Evolutionary conservation across 192 early-diverging fungal species (phyloP).

Genomic region (Dissophora globulifera): DNA sequence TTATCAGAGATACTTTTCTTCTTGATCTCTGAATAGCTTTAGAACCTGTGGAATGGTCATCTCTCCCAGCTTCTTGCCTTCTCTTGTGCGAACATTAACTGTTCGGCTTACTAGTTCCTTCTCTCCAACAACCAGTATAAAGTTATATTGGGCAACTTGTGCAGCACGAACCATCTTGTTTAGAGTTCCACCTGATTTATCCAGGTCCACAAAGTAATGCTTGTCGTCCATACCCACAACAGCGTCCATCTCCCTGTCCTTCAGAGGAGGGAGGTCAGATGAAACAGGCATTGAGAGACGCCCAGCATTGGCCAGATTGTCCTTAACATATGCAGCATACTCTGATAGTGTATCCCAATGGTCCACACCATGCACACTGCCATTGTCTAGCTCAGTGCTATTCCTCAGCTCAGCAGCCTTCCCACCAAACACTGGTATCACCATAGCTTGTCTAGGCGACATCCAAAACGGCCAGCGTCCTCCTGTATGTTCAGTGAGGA

Average conservation of each 20-base stretch:
- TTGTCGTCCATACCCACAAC: conserved; percentile 62
- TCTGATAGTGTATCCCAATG: conserved; percentile 67
- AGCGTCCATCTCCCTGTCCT: conserved; percentile 3
- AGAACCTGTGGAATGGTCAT: conserved; percentile 69
- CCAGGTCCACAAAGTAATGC: conserved; percentile 84
- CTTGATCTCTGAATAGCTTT: conserved; percentile 65
- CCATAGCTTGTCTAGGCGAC: conserved; percentile 87
- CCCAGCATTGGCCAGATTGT: conserved; percentile 42
- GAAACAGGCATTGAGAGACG: neutral
- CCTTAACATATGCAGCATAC: conserved; percentile 72
- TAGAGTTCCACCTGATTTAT: conserved; percentile 72
- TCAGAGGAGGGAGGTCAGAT: neutral
- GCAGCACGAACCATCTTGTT: conserved; percentile 84
- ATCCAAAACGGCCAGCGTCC: conserved; percentile 98
- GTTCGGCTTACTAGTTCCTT: conserved; percentile 75
- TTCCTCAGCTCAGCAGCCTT: conserved; percentile 22
- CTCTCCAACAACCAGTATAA: conserved; percentile 86
- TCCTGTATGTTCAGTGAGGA: conserved; percentile 90
- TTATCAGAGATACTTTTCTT: conserved; percentile 47
- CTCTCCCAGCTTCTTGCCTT: conserved; percentile 69
- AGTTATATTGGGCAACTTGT: conserved; percentile 87
- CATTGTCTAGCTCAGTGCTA: conserved; percentile 2
- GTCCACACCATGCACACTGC: neutral
- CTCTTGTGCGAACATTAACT: conserved; percentile 77
- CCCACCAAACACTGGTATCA: conserved; percentile 75